A percentile compares a stretch with the other conserved stretches of the same genome.
phyloP scores from a whole-genome alignment of 805 yeast genomes.

The Cyberlindnera xishuangbannaensis region DNA sequence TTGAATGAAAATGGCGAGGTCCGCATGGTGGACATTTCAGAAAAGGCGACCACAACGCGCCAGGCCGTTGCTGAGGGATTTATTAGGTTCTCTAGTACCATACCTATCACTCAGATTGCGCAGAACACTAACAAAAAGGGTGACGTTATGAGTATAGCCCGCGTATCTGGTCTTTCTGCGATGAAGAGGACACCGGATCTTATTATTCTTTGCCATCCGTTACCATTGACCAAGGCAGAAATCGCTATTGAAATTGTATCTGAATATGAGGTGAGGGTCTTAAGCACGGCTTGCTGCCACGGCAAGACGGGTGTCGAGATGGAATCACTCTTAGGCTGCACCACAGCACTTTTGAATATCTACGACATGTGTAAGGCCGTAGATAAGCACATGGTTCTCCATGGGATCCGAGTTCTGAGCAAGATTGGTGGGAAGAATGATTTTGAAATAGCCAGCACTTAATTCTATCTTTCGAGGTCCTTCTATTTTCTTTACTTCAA shows the following conservation, averaged over 20 bases:
- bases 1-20: slow-evolving; percentile 37
- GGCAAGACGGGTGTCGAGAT: slow-evolving; percentile 55
- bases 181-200: slow-evolving; percentile 40
- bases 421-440: slow-evolving; percentile 41
- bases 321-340: slow-evolving; percentile 48
- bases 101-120: slow-evolving; percentile 29
- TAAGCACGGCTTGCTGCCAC: slow-evolving; percentile 37
- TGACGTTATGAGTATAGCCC: slow-evolving; percentile 42
- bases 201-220: slow-evolving; percentile 48
- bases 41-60: slow-evolving; percentile 34
- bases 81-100: slow-evolving; percentile 33
- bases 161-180: slow-evolving; percentile 49
- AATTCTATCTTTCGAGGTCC: neutral
- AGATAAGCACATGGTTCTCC: slow-evolving; percentile 41
- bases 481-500: neutral
- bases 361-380: slow-evolving; percentile 57
- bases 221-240: slow-evolving; percentile 35
- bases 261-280: slow-evolving; percentile 25
- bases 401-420: slow-evolving; percentile 31
- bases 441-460: slow-evolving; percentile 1
- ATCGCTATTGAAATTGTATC: slow-evolving; percentile 27
- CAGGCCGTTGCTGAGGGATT: slow-evolving; percentile 39
- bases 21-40: slow-evolving; percentile 43
- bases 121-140: slow-evolving; percentile 42
- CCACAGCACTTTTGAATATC: slow-evolving; percentile 39